Evolutionary conservation across 345 rosid genomes (phyloP).

Genomic region (Euphorbia pulcherrima): DNA sequence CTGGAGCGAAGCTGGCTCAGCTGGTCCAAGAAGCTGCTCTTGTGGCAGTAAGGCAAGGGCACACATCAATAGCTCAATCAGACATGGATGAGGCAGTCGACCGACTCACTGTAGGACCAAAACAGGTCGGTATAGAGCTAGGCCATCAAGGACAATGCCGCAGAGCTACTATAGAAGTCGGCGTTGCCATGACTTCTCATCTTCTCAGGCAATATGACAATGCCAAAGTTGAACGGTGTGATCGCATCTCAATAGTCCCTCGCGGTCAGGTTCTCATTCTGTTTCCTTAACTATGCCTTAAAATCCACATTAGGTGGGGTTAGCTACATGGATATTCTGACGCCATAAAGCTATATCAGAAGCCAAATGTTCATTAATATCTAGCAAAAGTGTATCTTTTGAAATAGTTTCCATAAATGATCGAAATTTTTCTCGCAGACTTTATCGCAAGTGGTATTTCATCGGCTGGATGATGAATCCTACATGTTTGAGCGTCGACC

Average conservation of each 20-base stretch:
- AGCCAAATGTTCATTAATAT: too few relatives aligned
- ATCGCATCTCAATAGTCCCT: constrained; percentile 81
- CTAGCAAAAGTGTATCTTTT: too few relatives aligned
- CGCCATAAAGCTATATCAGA: too few relatives aligned
- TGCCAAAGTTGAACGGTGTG: constrained; percentile 76
- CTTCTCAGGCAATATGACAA: constrained; percentile 68
- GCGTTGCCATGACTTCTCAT: constrained; percentile 84
- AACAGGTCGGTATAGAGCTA: constrained; percentile 69
- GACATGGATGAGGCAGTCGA: constrained; percentile 94
- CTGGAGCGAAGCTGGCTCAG: constrained; percentile 86
- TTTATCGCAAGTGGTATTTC: constrained; percentile 74
- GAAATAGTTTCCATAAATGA: too few relatives aligned
- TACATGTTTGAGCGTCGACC: constrained; percentile 88
- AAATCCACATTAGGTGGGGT: too few relatives aligned
- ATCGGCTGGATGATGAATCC: constrained; percentile 82
- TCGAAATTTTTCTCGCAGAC: constrained; percentile 40
- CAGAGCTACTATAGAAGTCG: constrained; percentile 90
- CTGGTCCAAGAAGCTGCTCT: constrained; percentile 93
- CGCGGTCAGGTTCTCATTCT: constrained; percentile 71
- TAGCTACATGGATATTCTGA: too few relatives aligned
- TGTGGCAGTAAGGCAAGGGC: constrained; percentile 84
- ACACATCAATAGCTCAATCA: constrained; percentile 60
- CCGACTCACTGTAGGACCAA: constrained; percentile 91
- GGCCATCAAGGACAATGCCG: constrained; percentile 85
- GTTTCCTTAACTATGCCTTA: too few relatives aligned